These are phyloP conservation scores for Betula pendula DNA, from an alignment of 306 rosid species.

Conservation along the genomic window DNA sequence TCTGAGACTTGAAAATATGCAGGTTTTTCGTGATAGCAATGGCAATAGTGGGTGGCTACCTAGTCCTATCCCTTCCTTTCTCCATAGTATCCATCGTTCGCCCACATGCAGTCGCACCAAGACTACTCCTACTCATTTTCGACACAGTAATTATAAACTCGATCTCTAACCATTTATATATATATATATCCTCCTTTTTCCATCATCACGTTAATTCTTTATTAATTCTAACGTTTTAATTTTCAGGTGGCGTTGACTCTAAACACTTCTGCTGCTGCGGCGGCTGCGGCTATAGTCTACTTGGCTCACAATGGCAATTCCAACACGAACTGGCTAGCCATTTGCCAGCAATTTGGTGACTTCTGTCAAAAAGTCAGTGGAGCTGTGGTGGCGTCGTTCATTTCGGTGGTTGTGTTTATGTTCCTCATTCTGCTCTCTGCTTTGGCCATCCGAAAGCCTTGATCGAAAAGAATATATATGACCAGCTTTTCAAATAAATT, in stretches of 20 bases:
- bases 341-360: slow-evolving; percentile 75
- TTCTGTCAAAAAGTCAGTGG: slow-evolving; percentile 65
- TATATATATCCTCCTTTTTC: no score
- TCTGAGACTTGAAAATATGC: slow-evolving; percentile 24
- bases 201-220: no score
- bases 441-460: slow-evolving; percentile 50
- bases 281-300: slow-evolving; percentile 78
- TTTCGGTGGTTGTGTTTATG: slow-evolving; percentile 45
- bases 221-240: no score
- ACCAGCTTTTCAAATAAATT: neutral
- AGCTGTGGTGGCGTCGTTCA: slow-evolving; percentile 66
- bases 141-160: slow-evolving; percentile 61
- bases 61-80: slow-evolving; percentile 79
- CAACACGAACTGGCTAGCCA: slow-evolving; percentile 79
- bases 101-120: slow-evolving; percentile 63
- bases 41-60: slow-evolving; percentile 79
- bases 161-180: neutral
- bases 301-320: slow-evolving; percentile 81
- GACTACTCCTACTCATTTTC: slow-evolving; percentile 65
- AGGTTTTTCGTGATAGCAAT: slow-evolving; percentile 84
- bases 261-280: slow-evolving; percentile 59
- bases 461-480: neutral
- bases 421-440: slow-evolving; percentile 63
- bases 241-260: slow-evolving; percentile 71
- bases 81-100: slow-evolving; percentile 71